Conservation (phyloP, 2,329 filamentous ascomycete genomes). For the Colletotrichum sp. region DNA sequence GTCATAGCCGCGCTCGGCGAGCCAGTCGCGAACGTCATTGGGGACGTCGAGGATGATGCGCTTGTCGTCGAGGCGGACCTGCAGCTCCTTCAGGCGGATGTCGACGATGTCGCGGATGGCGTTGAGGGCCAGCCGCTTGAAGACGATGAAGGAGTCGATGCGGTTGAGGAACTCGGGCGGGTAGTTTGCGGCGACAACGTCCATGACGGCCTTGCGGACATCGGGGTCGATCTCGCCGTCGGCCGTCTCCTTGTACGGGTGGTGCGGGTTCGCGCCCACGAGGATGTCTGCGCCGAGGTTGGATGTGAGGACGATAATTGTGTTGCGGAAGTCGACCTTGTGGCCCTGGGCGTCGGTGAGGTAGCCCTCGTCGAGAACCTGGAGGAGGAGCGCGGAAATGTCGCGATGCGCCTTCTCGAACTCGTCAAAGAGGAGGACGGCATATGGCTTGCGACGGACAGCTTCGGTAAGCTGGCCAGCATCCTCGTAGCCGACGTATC, state of each 20-base stretch:
- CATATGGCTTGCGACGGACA: conserved; percentile 92
- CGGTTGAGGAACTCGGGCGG: conserved; percentile 96
- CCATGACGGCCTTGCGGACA: conserved; percentile 83
- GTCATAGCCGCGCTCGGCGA: conserved; percentile 89
- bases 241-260: conserved; percentile 66
- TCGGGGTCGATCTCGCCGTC: conserved; percentile 74
- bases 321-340: conserved; percentile 96
- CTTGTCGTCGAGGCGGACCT: conserved; percentile 81
- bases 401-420: conserved; percentile 98
- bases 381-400: conserved; percentile 88
- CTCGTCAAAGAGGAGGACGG: conserved; percentile 93
- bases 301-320: conserved; percentile 93
- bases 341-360: conserved; percentile 95
- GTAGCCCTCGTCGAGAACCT: conserved; percentile 95
- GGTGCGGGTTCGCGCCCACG: conserved; percentile 72
- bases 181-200: conserved; percentile 77
- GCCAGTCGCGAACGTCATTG: conserved; percentile 79
- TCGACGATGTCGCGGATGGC: conserved; percentile 93
- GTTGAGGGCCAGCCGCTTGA: conserved; percentile 79
- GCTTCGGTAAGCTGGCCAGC: conserved; percentile 96
- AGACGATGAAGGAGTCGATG: conserved; percentile 96
- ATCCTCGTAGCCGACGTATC: conserved; percentile 96
- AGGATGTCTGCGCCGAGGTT: conserved; percentile 94
- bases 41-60: conserved; percentile 79
- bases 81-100: conserved; percentile 85